A percentile compares a stretch with the other conserved stretches of the same genome.
Conservation (phyloP, 441 rosid species). For the Corymbia calophylla region DNA sequence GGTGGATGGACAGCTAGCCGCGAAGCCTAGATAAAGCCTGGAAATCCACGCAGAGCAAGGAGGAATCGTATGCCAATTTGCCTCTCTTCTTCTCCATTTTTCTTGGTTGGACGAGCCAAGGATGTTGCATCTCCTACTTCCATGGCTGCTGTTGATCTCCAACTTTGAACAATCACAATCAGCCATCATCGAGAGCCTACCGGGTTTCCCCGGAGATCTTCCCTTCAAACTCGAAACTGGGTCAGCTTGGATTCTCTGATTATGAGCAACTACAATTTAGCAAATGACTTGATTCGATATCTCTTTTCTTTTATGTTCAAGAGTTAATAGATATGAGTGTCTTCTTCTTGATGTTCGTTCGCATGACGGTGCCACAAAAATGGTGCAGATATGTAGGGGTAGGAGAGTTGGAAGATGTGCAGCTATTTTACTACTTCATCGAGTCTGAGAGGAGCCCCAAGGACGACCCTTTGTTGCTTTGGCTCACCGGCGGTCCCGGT, state of each 20-base stretch:
- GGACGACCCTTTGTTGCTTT: slow-evolving; percentile 34
- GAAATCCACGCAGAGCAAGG: background rate
- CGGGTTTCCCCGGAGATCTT: slow-evolving; percentile 14
- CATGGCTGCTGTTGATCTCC: background rate
- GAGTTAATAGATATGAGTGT: background rate
- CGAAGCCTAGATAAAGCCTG: background rate
- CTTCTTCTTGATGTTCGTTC: background rate
- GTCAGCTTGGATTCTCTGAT: background rate
- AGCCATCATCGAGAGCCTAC: background rate
- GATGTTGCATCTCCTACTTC: background rate
- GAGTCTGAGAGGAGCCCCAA: slow-evolving; percentile 32
- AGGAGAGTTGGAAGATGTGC: slow-evolving; percentile 6
- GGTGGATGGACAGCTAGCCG: background rate
- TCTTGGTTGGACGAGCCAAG: background rate
- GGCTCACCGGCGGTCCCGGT: slow-evolving; percentile 52
- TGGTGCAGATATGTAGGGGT: slow-evolving; percentile 2
- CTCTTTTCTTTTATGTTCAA: background rate
- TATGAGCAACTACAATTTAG: background rate
- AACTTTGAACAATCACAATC: background rate
- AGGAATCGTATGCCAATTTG: background rate
- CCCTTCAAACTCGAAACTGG: slow-evolving; percentile 21
- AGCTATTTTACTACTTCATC: slow-evolving; percentile 36
- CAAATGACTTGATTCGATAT: background rate
- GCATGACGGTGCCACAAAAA: background rate
- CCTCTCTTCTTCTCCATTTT: background rate